Base-by-base conservation (phyloP, 2,329 filamentous ascomycete species). In the Diaporthe nobilis region DNA sequence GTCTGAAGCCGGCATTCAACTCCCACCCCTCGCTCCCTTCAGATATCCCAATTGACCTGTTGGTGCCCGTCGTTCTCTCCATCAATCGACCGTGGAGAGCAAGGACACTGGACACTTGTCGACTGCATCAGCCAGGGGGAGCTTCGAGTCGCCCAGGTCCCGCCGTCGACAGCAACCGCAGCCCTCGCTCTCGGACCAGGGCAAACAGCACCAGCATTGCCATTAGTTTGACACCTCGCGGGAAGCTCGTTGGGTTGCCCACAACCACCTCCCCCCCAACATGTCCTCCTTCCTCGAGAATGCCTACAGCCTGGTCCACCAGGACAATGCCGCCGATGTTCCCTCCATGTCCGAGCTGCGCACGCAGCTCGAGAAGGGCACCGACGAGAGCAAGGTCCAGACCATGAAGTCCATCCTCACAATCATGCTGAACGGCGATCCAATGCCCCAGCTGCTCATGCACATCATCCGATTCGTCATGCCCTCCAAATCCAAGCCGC, bases 381-480 rank as follows among this genome's bases (percentile, higher is more conserved):
- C 91, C 77, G 96, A 98, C 85, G 95, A 98, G 86, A 92, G 91
- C 82, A 98, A 98, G 89, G 90, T 96, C 84, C 95, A 98, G 80
- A 98, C 95, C 76, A 97, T 97, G 95, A 97, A 97, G 92, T 94
- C 92, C 87, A 95, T 99, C 84, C 88, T 98, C 83, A 98, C 95
- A 78, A 92, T 98, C 83, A 98, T 99, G 97, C 92, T 99, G 82
- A 98, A 98, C 85, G 97, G 97, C 80, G 96, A 99, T 83, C 93
- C 97, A 55, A 97, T 99, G 93, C 94, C 96, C 37, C 93, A 95
- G 80, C 90, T 99, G 28, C 92, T 99, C 81, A 99, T 99, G 97
- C 97, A 98, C 88, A 99, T 99, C 83, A 99, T 99, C 85, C 95
- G 97, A 84, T 99, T 99, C 84, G 96, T 99, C 81, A 99, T 99